These are phyloP conservation scores for Claviceps quebecensis DNA, from an alignment of 2,329 filamentous ascomycete species.

Conservation along the genomic window DNA sequence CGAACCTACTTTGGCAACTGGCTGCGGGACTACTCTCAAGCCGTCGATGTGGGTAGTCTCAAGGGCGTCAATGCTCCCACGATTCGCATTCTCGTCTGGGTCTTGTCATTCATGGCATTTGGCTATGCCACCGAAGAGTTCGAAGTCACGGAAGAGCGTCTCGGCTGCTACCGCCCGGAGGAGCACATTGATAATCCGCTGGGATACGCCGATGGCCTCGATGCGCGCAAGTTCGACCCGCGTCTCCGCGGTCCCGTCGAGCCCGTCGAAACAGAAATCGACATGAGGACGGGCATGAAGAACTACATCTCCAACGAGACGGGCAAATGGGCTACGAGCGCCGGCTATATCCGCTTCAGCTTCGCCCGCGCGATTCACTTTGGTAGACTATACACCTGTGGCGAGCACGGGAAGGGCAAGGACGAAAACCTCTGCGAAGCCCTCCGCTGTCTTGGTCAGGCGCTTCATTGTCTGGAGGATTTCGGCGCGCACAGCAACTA, in stretches of 20 bases:
- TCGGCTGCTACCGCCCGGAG: slow-evolving; percentile 70
- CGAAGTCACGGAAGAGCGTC: slow-evolving; percentile 65
- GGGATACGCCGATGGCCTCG: slow-evolving; percentile 72
- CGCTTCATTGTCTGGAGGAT: slow-evolving; percentile 65
- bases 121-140: slow-evolving; percentile 80
- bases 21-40: slow-evolving; percentile 75
- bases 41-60: slow-evolving; percentile 65
- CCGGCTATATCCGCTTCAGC: slow-evolving; percentile 69
- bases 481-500: slow-evolving; percentile 77
- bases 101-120: slow-evolving; percentile 68
- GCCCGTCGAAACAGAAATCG: slow-evolving; percentile 57
- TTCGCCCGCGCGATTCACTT: slow-evolving; percentile 63
- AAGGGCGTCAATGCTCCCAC: slow-evolving; percentile 68
- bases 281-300: slow-evolving; percentile 82
- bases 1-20: slow-evolving; percentile 78
- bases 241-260: slow-evolving; percentile 71
- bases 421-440: slow-evolving; percentile 73
- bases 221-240: slow-evolving; percentile 69
- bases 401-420: slow-evolving; percentile 44
- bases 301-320: slow-evolving; percentile 94
- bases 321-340: slow-evolving; percentile 78
- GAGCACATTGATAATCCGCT: slow-evolving; percentile 65
- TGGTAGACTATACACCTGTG: slow-evolving; percentile 59
- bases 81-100: slow-evolving; percentile 67
- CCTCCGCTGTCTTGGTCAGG: slow-evolving; percentile 60